Evolutionary conservation across 768 basidiomycete species (phyloP), one percentile per base, ranked within the genome.

Genomic region (Suillus ampliporus): DNA sequence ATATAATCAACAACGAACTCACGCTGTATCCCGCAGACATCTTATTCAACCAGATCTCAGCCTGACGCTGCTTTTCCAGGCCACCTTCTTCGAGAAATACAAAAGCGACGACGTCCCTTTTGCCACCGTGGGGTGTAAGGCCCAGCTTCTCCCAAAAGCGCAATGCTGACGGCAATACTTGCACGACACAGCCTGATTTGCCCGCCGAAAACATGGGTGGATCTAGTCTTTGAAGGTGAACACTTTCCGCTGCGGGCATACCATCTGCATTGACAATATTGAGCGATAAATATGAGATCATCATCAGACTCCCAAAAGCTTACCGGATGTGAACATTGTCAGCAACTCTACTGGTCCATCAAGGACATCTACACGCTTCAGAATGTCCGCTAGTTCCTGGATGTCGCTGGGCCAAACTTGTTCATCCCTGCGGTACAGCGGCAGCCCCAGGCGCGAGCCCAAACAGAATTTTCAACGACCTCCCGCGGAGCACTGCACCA

Each of bases 71-170:
- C 50, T 79, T 79, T n/a, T 81, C 80, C 23, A 80, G 78, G 2
- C 81, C 82, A 11, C 81, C 80, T 23, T 86, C 85, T 67, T 94
- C 91, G 59, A 86, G 89, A 52, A 94, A 76, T 1, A 88, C 85
- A 72, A 88, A 92, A 1, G 84, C 85, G 2, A 80, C 82, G 5
- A 91, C 80, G 66, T 94, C 82, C 75, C 95, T 94, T 61, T 77
- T 79, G 8, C 94, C 94, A 40, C 83, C 83, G 52, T 83, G 81
- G 0, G 94, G 94, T 17, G 81, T 80, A 48, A 95, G 71, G 0
- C 91, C 92, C 14, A 94, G 81, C 72, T 93, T 95, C 67, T 91
- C 89, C 93, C 94, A 95, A 72, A 94, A 95, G 2, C 88, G 82
- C 26, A 95, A 70, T 0, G 92, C 89, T 5, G 91, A 75, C 2